Percentiles rank a stretch among this genome's conserved stretches.
phyloP scores from a whole-genome alignment of 1,284 basidiomycete species.

The Puccinia sorghi region DNA sequence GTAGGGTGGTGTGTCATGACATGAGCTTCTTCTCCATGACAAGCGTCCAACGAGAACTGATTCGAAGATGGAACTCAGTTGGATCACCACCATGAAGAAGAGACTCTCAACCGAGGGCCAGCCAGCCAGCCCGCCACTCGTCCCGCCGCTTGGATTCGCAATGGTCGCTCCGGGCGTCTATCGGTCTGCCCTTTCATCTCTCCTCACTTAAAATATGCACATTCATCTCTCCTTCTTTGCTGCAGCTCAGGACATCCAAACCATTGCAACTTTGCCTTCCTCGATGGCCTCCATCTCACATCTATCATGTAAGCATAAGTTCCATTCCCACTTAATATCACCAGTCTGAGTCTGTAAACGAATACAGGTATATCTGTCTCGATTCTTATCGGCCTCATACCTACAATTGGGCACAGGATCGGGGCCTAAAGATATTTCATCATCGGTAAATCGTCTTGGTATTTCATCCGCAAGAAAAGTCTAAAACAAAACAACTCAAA shows the following conservation, averaged over 20 bases:
- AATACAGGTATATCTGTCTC: constrained; percentile 31
- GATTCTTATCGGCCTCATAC: constrained; percentile 45
- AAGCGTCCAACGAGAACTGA: background rate
- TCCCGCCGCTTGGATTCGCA: constrained; percentile 40
- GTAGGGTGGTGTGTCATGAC: too few relatives aligned
- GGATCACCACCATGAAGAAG: constrained; percentile 23
- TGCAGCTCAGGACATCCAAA: constrained; percentile 46
- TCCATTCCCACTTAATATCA: background rate
- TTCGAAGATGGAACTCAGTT: background rate
- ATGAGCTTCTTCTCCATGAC: too few relatives aligned
- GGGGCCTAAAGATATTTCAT: constrained; percentile 48
- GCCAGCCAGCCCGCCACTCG: constrained; percentile 17
- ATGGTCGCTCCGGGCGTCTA: constrained; percentile 44
- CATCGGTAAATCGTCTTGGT: constrained; percentile 15
- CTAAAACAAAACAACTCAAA: too few relatives aligned
- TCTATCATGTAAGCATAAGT: constrained; percentile 23
- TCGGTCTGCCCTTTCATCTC: constrained; percentile 11
- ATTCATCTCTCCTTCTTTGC: background rate
- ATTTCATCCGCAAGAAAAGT: background rate
- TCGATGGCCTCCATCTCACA: constrained; percentile 35
- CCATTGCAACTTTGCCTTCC: constrained; percentile 40
- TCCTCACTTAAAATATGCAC: background rate
- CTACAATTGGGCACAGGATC: constrained; percentile 42
- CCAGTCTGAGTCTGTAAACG: background rate
- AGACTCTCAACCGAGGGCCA: background rate